Conservation (phyloP, 2,329 filamentous ascomycete species). For the Fusarium avenaceum region DNA sequence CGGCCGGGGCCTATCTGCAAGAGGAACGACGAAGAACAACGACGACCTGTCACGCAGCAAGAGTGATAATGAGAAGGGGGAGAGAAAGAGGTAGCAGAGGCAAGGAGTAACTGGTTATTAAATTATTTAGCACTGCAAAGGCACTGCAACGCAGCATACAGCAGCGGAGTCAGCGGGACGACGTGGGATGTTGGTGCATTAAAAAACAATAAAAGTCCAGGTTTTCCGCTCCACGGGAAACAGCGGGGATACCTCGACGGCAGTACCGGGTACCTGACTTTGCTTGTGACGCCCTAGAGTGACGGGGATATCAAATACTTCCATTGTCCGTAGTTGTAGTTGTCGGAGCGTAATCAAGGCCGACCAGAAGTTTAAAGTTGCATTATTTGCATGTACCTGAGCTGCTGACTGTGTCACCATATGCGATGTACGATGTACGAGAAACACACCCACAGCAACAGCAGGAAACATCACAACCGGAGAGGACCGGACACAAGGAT, state of each 20-base stretch:
- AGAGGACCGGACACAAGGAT: conserved; percentile 31
- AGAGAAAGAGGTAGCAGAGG: conserved; percentile 17
- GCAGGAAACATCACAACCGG: conserved; percentile 7
- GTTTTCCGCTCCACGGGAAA: conserved; percentile 38
- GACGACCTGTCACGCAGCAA: conserved; percentile 19
- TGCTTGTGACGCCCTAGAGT: conserved; percentile 9
- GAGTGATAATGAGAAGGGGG: conserved; percentile 10
- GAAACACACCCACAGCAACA: conserved; percentile 24
- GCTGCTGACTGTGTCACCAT: conserved; percentile 25
- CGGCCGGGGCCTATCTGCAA: conserved; percentile 33
- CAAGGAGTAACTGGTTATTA: conserved; percentile 23
- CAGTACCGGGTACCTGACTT: conserved; percentile 20
- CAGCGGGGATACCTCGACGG: conserved; percentile 30
- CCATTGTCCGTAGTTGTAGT: neutral
- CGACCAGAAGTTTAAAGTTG: conserved; percentile 16
- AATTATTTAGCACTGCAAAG: conserved; percentile 35
- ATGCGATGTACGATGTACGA: conserved; percentile 41
- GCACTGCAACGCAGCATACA: conserved; percentile 1
- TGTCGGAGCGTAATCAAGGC: conserved; percentile 12
- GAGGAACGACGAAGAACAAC: conserved; percentile 21
- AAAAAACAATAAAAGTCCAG: conserved; percentile 46
- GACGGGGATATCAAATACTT: conserved; percentile 20
- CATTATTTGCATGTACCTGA: conserved; percentile 30
- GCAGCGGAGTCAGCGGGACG: conserved; percentile 26
- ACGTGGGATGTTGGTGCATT: conserved; percentile 41